Base-by-base conservation (phyloP, 768 basidiomycete genomes). In the Gautieria morchelliformis region DNA sequence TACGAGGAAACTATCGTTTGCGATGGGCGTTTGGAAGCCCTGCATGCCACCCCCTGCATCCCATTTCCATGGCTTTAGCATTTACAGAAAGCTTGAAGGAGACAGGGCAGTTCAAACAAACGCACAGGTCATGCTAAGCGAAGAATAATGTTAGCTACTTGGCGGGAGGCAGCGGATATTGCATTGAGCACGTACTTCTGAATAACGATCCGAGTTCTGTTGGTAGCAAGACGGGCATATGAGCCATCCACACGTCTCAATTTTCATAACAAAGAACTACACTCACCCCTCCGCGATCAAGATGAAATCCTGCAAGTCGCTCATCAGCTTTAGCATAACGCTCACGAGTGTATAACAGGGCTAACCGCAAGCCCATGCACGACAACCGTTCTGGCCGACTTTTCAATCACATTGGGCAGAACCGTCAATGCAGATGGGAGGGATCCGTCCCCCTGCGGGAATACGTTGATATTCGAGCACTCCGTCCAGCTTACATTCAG, bases 391-490 rank as follows among this genome's bases (percentile, higher is more conserved):
- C 85, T 74, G 53, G 79, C 71, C 66, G 74, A 87, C 74, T 86
- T 87, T 69, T 87, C 84, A 54, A 90, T 89, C 54, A 87, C 85
- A 60, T 73, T 82, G 5, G 87, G 85, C 4, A 89, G 73, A 1
- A 88, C 84, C 5, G 74, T 79, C 52, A 87, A 74, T 0, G 79
- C 76, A 8, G 85, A 75, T 0, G 85, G 85, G 3, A 78, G 69
- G 59, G 84, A 87, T 10, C 58, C 65, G 64, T 88, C 87, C 12
- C 81, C 81, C 4, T 73, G 63, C 1, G 80, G 78, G 72, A 88
- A 87, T 1, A 88, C 85, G 52, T 78, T 60, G 4, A 75, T 56
- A 61, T 78, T 68, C 1, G 83, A 77, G 66, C 88, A 90, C 64
- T 84, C 81, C 10, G 66, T 58, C 87, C 87, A 89, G 20, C 70